Evolutionary conservation across 2,329 filamentous ascomycete genomes (phyloP).

Genomic region (Fusarium sp.): DNA sequence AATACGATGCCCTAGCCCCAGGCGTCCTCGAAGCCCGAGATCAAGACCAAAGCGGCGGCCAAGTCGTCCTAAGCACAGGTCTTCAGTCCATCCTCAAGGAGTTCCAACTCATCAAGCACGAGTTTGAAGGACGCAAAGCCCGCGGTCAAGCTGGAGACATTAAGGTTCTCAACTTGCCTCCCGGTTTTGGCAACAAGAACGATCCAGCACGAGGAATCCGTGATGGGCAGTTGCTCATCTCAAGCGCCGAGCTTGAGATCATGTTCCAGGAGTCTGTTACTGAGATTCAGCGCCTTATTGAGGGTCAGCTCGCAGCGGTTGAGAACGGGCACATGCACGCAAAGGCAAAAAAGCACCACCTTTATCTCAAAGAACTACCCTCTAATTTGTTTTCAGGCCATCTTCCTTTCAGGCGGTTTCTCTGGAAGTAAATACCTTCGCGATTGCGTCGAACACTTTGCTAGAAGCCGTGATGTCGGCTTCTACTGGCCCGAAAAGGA

Average conservation of each 20-base stretch:
- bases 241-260: constrained; percentile 7
- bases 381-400: constrained; percentile 2
- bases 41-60: not conserved
- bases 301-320: constrained; percentile 2
- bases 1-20: not conserved
- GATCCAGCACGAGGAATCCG: not conserved
- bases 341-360: not conserved
- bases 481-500: constrained; percentile 6
- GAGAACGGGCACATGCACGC: not conserved
- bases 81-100: constrained; percentile 7
- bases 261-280: constrained; percentile 18
- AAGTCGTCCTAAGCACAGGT: not conserved
- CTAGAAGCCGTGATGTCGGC: not conserved
- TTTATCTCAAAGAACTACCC: too few species aligned
- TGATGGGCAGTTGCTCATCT: constrained; percentile 17
- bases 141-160: not conserved
- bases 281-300: constrained; percentile 15
- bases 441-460: not conserved
- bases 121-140: not conserved
- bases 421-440: constrained; percentile 17
- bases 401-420: constrained; percentile 26
- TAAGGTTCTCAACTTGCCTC: constrained; percentile 2
- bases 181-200: constrained; percentile 6
- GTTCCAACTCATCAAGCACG: constrained; percentile 18
- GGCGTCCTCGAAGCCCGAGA: not conserved